Conservation (phyloP, 2,329 filamentous ascomycete species). For the Neonectria ditissima region DNA sequence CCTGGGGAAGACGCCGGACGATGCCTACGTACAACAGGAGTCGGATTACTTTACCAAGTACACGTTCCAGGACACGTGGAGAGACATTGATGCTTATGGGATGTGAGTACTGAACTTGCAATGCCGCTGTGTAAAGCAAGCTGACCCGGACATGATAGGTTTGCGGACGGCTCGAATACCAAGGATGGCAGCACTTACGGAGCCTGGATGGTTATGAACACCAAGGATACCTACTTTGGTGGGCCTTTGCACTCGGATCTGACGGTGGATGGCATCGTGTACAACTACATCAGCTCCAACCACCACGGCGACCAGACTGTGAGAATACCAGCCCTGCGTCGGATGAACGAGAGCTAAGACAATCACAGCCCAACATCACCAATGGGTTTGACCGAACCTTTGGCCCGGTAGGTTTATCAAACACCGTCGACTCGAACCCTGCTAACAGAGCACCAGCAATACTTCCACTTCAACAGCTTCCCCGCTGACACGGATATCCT, state of each 20-base stretch:
- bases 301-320: conserved; percentile 70
- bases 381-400: conserved; percentile 74
- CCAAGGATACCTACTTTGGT: conserved; percentile 71
- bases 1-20: conserved; percentile 64
- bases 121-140: background rate
- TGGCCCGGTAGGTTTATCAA: conserved; percentile 58
- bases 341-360: conserved; percentile 18
- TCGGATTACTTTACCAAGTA: conserved; percentile 76
- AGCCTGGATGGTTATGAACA: conserved; percentile 74
- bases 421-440: too few species aligned
- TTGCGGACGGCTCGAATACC: conserved; percentile 54
- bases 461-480: conserved; percentile 72
- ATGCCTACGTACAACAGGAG: conserved; percentile 66
- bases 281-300: conserved; percentile 73
- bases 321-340: background rate
- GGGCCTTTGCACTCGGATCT: conserved; percentile 73
- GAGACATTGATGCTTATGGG: conserved; percentile 69
- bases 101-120: conserved; percentile 42
- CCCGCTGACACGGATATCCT: conserved; percentile 58
- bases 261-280: conserved; percentile 73
- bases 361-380: conserved; percentile 66
- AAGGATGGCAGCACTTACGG: conserved; percentile 65
- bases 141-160: conserved; percentile 38
- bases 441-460: conserved; percentile 53
- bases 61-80: conserved; percentile 69